phyloP scores from a whole-genome alignment of 352 stramenopile genomes.

The Phytophthora aleatoria region DNA sequence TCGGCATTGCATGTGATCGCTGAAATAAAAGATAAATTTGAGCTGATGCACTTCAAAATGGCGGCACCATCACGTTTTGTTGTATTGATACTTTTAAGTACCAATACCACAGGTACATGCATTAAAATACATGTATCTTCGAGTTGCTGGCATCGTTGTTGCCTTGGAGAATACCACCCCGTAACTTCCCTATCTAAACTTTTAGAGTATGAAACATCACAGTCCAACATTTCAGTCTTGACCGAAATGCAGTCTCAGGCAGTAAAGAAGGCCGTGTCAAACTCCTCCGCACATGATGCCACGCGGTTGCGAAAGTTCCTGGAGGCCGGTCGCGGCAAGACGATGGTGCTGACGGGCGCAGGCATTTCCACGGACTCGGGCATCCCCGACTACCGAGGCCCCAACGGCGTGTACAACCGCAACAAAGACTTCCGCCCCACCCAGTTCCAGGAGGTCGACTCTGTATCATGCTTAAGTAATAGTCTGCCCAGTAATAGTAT shows the following conservation, averaged over 20 bases:
- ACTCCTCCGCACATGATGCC: constrained; percentile 26
- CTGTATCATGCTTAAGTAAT: neutral
- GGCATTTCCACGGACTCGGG: constrained; percentile 97
- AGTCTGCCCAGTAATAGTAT: neutral
- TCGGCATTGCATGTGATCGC: constrained; percentile 73
- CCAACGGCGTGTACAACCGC: constrained; percentile 94
- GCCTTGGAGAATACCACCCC: too few species aligned
- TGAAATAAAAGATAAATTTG: neutral
- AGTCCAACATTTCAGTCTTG: neutral
- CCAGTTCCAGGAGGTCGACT: constrained; percentile 94
- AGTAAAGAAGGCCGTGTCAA: constrained; percentile 13
- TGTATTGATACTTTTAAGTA: too few species aligned
- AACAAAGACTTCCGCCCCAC: constrained; percentile 95
- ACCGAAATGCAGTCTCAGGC: constrained; percentile 13
- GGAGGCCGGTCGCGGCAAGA: constrained; percentile 51
- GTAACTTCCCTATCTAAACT: too few species aligned
- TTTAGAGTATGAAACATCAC: too few species aligned
- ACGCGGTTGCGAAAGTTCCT: constrained; percentile 58
- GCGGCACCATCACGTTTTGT: too few species aligned
- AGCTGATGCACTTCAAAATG: neutral
- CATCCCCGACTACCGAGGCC: constrained; percentile 97
- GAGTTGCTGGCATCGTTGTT: too few species aligned
- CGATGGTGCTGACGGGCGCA: constrained; percentile 91
- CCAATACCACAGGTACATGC: too few species aligned
- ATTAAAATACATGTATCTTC: too few species aligned